phyloP scores from a whole-genome alignment of 768 basidiomycete genomes.

The Glaciozyma martinii region DNA sequence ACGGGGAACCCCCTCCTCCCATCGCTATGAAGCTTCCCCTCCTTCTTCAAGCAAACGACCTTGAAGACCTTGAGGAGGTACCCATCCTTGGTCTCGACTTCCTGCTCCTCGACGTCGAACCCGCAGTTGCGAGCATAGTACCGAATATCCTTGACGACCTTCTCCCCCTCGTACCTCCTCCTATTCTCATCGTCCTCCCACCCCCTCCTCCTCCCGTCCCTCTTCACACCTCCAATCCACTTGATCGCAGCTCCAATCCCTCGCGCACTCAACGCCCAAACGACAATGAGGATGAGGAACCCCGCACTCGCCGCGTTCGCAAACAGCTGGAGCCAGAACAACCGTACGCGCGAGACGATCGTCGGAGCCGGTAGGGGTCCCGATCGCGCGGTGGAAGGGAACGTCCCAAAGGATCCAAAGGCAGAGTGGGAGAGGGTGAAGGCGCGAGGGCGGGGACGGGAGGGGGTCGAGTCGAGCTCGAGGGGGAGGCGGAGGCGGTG shows the following conservation, averaged over 20 bases:
- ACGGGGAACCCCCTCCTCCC: conserved; percentile 43
- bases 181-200: conserved; percentile 42
- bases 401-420: conserved; percentile 28
- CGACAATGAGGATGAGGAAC: conserved; percentile 44
- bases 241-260: not conserved
- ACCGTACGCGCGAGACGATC: conserved; percentile 22
- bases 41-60: conserved; percentile 32
- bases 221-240: not conserved
- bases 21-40: conserved; percentile 19
- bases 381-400: conserved; percentile 22
- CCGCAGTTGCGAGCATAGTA: conserved; percentile 46
- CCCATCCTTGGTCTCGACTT: conserved; percentile 47
- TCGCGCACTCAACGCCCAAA: conserved; percentile 40
- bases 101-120: conserved; percentile 45
- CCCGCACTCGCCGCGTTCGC: conserved; percentile 42
- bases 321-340: conserved; percentile 41
- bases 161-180: conserved; percentile 41
- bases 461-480: conserved; percentile 27
- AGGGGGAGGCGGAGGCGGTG: not conserved
- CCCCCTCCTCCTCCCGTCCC: conserved; percentile 10
- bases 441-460: conserved; percentile 30
- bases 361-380: conserved; percentile 29
- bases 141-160: conserved; percentile 42
- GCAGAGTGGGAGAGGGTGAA: conserved; percentile 30
- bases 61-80: conserved; percentile 42